Evolutionary conservation across 176 grass and related monocot species (phyloP).

Genomic region (Rhynchospora tenuis): DNA sequence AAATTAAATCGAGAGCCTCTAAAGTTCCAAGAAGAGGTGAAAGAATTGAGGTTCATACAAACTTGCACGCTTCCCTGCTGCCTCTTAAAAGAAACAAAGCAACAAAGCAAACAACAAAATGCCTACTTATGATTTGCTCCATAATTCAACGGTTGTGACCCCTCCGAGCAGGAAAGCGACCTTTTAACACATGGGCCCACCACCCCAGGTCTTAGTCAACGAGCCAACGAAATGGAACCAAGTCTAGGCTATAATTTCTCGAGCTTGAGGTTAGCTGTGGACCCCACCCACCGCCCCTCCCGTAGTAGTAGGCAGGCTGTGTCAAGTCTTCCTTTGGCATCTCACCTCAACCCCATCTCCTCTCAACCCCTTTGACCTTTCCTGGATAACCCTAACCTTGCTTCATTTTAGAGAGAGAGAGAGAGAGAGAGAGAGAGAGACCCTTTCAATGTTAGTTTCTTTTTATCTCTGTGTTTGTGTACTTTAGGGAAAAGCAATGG

Average conservation of each 20-base stretch:
- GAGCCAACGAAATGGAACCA: slow-evolving; percentile 8
- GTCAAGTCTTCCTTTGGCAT: slow-evolving; percentile 22
- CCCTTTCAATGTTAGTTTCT: slow-evolving; percentile 28
- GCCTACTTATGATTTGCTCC: slow-evolving; percentile 5
- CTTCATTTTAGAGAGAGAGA: slow-evolving; percentile 31
- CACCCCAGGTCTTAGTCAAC: slow-evolving; percentile 11
- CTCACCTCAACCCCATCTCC: slow-evolving; percentile 4
- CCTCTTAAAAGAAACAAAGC: background rate
- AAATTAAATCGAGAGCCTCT: background rate
- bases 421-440: slow-evolving; percentile 29
- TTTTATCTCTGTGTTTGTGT: slow-evolving; percentile 31
- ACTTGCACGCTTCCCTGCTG: background rate
- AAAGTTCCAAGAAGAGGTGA: background rate
- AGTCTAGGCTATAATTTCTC: slow-evolving; percentile 16
- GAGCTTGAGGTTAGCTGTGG: slow-evolving; percentile 21
- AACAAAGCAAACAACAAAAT: background rate
- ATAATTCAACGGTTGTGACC: slow-evolving; percentile 5
- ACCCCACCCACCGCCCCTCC: slow-evolving; percentile 11
- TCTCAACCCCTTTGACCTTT: slow-evolving; percentile 23
- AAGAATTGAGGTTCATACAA: background rate
- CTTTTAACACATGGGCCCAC: slow-evolving; percentile 23
- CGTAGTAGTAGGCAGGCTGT: slow-evolving; percentile 9
- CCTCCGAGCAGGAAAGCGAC: background rate
- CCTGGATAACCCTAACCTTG: slow-evolving; percentile 12
- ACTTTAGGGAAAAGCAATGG: slow-evolving; percentile 31